A percentile compares a stretch with the other conserved stretches of the same genome.
phyloP scores from a whole-genome alignment of 2,329 filamentous ascomycete species.

The Mycosphaerella sp. region DNA sequence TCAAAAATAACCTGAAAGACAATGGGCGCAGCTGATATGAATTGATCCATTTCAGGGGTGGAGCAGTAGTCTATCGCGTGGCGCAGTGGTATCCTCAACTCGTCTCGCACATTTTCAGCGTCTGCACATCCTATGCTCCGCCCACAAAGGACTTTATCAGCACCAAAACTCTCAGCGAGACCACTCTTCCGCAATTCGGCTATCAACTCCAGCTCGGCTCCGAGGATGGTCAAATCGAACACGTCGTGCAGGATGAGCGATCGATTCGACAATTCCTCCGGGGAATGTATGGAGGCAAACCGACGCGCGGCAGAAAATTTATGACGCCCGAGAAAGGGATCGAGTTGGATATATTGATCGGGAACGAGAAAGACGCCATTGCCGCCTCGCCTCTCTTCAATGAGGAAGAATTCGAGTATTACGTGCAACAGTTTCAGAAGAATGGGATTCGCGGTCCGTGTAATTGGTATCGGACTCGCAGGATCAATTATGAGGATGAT shows the following conservation, averaged over 20 bases:
- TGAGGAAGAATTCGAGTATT: slow-evolving; percentile 68
- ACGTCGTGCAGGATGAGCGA: slow-evolving; percentile 44
- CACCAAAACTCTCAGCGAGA: slow-evolving; percentile 54
- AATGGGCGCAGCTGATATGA: background rate
- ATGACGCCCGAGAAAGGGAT: slow-evolving; percentile 60
- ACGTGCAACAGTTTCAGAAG: slow-evolving; percentile 63
- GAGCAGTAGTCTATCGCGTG: slow-evolving; percentile 66
- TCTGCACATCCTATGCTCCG: slow-evolving; percentile 70
- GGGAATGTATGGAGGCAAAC: slow-evolving; percentile 61
- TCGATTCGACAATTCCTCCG: slow-evolving; percentile 63
- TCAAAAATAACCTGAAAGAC: too few relatives aligned
- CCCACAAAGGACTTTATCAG: slow-evolving; percentile 44
- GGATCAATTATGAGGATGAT: slow-evolving; percentile 74
- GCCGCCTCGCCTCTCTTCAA: slow-evolving; percentile 52
- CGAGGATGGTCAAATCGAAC: slow-evolving; percentile 45
- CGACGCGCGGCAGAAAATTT: slow-evolving; percentile 48
- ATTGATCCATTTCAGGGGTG: slow-evolving; percentile 45
- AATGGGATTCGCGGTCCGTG: slow-evolving; percentile 69
- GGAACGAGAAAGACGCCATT: slow-evolving; percentile 24
- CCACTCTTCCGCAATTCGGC: slow-evolving; percentile 59
- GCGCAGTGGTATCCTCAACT: slow-evolving; percentile 67
- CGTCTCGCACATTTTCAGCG: slow-evolving; percentile 65
- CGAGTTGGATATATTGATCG: slow-evolving; percentile 52
- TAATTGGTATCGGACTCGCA: slow-evolving; percentile 63
- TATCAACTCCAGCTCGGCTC: slow-evolving; percentile 76